These are phyloP conservation scores for Eutrema yunnanense DNA, from an alignment of 345 rosid genomes.

Conservation along the genomic window DNA sequence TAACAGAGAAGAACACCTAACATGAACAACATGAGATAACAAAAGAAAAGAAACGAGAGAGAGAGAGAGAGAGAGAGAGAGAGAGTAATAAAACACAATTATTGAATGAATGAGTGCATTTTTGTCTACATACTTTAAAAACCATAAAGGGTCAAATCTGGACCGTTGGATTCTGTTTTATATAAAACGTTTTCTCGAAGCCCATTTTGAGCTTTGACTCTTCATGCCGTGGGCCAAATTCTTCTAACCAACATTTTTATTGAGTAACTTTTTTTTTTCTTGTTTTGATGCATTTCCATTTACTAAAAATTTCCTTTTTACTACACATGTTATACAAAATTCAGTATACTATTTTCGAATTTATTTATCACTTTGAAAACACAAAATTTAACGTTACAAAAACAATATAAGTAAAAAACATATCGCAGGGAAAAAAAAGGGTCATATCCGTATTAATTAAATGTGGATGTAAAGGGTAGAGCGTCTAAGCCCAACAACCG, in stretches of 20 bases:
- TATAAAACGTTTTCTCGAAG: neutral
- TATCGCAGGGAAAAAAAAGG: neutral
- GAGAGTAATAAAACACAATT: neutral
- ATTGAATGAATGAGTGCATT: slow-evolving; percentile 1
- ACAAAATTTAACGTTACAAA: neutral
- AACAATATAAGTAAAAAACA: neutral
- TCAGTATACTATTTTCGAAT: neutral
- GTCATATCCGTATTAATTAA: neutral
- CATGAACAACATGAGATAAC: neutral
- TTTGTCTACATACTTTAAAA: neutral
- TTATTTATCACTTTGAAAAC: neutral
- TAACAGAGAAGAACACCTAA: neutral
- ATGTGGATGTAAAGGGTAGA: neutral
- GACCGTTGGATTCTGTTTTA: neutral
- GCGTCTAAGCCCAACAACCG: slow-evolving; percentile 6
- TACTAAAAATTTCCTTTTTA: neutral
- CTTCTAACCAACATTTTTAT: neutral
- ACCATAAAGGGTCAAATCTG: neutral
- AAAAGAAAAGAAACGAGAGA: neutral
- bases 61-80: neutral
- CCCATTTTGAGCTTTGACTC: neutral
- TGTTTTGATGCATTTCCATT: neutral
- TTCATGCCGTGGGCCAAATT: neutral
- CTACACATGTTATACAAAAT: neutral
- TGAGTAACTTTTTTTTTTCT: neutral